Evolutionary conservation across 129 eudicot genomes (phyloP), one percentile per base, ranked within the genome.

Genomic region (Flaveria bidentis): DNA sequence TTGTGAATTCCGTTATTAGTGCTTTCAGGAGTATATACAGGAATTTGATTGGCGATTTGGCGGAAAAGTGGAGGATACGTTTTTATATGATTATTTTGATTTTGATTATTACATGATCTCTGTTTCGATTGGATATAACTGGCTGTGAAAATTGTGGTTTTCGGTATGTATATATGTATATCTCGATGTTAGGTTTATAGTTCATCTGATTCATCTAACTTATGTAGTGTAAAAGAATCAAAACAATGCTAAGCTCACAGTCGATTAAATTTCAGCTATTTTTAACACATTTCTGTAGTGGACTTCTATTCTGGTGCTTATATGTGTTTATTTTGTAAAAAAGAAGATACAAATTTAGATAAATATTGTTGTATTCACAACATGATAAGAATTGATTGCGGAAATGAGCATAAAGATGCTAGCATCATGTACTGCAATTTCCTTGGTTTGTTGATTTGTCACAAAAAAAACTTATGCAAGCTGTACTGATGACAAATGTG

Each of bases 41-140:
- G 56, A 46, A 44, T 9, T 15, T 61, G 70, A 61, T 75, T 50
- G 71, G 9, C 15, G 52, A 64, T 79, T 53, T 39, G 78, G 62
- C 57, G 56, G 36, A 36, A 71, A 60, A 47, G 41, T 12, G 30
- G 14, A 49, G 16, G 45, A 71, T 63, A 26, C 25, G 51, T 45
- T 63, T 66, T 25, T 55, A 36, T 36, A 36, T 36, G 41, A 36
- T 36, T 36, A n/a, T 62, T 42, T 79, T 33, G 72, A n/a, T 62
- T 42, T 79, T 33, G 72, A 15, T 47, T 49, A 2, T 20, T 33
- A 62, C 77, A 63, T 47, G 77, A 60, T 33, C 18, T 22, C 49
- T 12, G 7, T 13, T 33, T 16, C 14, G 2, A 2, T 36, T 36
- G 50, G 25, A 2, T 65, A 12, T 36, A 65, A 15, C 46, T 75